Evolutionary conservation across 345 rosid species (phyloP), one percentile per base, ranked within the genome.

Genomic region (Eucalyptus brandiana): DNA sequence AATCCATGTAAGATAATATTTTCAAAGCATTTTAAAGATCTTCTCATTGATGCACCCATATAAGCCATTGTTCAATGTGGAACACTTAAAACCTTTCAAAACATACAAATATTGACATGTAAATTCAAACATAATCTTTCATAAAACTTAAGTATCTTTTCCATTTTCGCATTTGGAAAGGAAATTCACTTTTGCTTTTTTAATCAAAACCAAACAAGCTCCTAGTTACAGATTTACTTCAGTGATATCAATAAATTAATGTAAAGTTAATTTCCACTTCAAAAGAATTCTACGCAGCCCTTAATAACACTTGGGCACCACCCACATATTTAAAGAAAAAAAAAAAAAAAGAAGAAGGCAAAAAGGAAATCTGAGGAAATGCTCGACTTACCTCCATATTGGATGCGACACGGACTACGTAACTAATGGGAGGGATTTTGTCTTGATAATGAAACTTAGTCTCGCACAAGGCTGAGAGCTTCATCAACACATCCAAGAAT

Each of bases 391-490:
- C 99, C 95, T 92, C 93, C 98, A 97, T 96, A 88, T 94, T 91
- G 83, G 92, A 90, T 42, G 98, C 91, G 90, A 95, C 87, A 88
- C 87, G 86, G 67, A 93, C 96, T 86, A 92, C 94, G 90, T 95
- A 95, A 80, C 89, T 86, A 86, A 93, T 92, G 69, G 99, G 96
- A 88, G 94, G 95, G 87, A 83, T 89, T 91, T 97, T 97, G 93
- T 96, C 99, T 91, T 92, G 98, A 91, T 95, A 94, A 93, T 97
- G 99, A 90, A 97, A 97, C 90, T 88, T 88, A 47, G 96, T 95
- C 96, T 97, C 98, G 26, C 97, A 94, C 89, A 97, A 91, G 88
- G 98, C 95, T 89, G 98, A 91, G 90, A 97, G 97, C 99, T 97
- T 93, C 97, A 95, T 88, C 80, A 86, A 93, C 87, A 92, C 85